Evolutionary conservation across 1,284 basidiomycete genomes (phyloP).

Genomic region (Gymnopus androsaceus): DNA sequence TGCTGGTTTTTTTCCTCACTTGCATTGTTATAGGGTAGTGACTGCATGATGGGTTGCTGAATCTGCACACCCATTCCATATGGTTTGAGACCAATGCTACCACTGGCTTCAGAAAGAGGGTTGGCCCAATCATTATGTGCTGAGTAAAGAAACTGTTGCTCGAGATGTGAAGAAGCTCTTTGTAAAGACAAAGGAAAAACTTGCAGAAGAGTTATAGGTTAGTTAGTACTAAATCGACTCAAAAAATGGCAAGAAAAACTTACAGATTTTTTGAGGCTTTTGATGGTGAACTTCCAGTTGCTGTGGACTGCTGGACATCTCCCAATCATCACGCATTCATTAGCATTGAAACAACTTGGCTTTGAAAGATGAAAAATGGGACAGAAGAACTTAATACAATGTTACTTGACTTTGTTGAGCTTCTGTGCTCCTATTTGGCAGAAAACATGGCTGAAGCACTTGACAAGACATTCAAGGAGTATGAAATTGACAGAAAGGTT

Average conservation of each 20-base stretch:
- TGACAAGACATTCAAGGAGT: background rate
- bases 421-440: background rate
- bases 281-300: background rate
- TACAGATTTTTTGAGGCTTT: background rate
- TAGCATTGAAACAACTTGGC: background rate
- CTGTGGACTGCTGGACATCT: background rate
- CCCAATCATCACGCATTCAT: conserved; percentile 1
- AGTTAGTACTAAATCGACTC: too few relatives aligned
- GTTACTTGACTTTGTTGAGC: background rate
- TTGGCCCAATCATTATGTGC: conserved; percentile 19
- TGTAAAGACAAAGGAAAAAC: background rate
- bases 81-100: conserved; percentile 19
- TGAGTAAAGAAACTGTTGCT: conserved; percentile 16
- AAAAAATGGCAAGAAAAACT: too few relatives aligned
- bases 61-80: conserved; percentile 16
- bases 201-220: background rate
- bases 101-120: conserved; percentile 21
- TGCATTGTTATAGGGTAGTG: background rate
- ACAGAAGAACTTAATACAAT: background rate
- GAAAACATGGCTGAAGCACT: background rate
- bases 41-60: conserved; percentile 18
- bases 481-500: background rate
- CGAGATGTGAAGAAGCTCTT: conserved; percentile 15
- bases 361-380: background rate
- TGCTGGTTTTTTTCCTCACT: background rate